Evolutionary conservation across 2,329 filamentous ascomycete genomes (phyloP).

Genomic region (Botrytis aclada): DNA sequence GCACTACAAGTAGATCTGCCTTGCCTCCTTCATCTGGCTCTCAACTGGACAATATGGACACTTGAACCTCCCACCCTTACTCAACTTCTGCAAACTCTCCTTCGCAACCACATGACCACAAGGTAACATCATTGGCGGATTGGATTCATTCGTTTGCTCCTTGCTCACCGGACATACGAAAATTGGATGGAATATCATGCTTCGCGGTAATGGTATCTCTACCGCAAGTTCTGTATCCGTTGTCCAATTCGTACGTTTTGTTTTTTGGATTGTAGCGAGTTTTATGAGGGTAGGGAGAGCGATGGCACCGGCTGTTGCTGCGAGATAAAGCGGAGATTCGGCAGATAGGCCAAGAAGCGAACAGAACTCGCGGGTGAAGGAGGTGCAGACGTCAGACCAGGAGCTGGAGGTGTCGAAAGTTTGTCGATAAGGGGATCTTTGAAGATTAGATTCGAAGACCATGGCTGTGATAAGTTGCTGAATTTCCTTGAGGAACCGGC

Average conservation of each 20-base stretch:
- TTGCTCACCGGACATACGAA: conserved; percentile 98
- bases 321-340: conserved; percentile 88
- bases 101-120: conserved; percentile 92
- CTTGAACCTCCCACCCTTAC: conserved; percentile 80
- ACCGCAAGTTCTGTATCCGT: conserved; percentile 86
- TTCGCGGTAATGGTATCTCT: conserved; percentile 57
- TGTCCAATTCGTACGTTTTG: conserved; percentile 93
- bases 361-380: conserved; percentile 94
- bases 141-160: conserved; percentile 87
- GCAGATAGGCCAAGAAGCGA: conserved; percentile 84
- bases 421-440: conserved; percentile 71
- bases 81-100: conserved; percentile 76
- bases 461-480: conserved; percentile 78
- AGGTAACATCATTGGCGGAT: conserved; percentile 94
- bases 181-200: conserved; percentile 83
- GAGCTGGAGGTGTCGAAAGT: conserved; percentile 73
- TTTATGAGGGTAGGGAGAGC: conserved; percentile 87
- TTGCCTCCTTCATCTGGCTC: conserved; percentile 71
- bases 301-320: conserved; percentile 87
- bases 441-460: conserved; percentile 72
- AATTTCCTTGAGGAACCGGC: conserved; percentile 74
- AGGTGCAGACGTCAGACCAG: conserved; percentile 80
- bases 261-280: conserved; percentile 80
- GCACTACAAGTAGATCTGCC: conserved; percentile 34
- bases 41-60: conserved; percentile 94